Conservation (phyloP, 2,329 filamentous ascomycete genomes). For the Teratosphaeria pseudoeucalypti region DNA sequence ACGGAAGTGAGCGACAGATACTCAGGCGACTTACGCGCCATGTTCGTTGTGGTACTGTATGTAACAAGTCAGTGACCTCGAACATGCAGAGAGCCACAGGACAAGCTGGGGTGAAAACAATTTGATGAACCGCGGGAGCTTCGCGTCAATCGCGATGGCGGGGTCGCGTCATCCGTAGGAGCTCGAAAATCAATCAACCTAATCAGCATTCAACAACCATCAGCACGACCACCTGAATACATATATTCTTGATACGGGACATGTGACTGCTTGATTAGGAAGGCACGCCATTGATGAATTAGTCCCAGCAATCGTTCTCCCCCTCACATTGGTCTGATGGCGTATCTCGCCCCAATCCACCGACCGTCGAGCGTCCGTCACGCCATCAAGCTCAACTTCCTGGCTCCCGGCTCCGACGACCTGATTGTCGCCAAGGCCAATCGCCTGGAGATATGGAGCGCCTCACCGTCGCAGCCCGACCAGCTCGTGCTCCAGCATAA, state of each 20-base stretch:
- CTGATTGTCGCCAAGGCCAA: constrained; percentile 81
- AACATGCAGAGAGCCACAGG: background rate
- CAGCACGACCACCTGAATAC: background rate
- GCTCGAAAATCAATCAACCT: background rate
- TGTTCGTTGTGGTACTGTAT: background rate
- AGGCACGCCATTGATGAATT: background rate
- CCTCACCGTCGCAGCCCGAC: constrained; percentile 36
- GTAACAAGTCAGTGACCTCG: background rate
- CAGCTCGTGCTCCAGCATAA: constrained; percentile 58
- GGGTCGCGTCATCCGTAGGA: background rate
- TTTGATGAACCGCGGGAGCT: background rate
- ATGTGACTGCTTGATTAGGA: background rate
- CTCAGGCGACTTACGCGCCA: constrained; percentile 2
- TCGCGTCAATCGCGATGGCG: background rate
- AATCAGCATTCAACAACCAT: background rate
- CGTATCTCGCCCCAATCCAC: constrained; percentile 90
- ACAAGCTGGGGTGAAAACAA: background rate
- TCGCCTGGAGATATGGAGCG: constrained; percentile 70
- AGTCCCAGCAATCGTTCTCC: background rate
- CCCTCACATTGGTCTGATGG: constrained; percentile 47
- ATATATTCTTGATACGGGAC: background rate
- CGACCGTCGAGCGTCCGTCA: constrained; percentile 82
- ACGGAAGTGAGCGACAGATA: background rate
- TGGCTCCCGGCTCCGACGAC: constrained; percentile 65
- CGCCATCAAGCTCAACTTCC: constrained; percentile 69